Evolutionary conservation across 352 stramenopile species (phyloP).

Genomic region (Peronospora tabacina): DNA sequence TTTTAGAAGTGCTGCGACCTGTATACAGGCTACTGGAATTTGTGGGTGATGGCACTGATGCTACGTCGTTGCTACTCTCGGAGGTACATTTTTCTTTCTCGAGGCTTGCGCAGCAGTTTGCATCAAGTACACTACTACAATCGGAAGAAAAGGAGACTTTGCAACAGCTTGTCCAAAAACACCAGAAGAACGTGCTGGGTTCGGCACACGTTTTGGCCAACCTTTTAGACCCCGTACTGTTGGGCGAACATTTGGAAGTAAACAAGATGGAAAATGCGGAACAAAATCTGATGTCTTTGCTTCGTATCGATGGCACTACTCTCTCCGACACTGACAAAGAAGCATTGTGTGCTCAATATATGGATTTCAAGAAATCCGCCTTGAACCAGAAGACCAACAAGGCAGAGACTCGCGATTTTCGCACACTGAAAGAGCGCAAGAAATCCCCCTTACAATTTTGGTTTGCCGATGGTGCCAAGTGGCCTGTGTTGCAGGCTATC

Average conservation of each 20-base stretch:
- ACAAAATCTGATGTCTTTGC: slow-evolving; percentile 26
- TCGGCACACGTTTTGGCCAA: slow-evolving; percentile 26
- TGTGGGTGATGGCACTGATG: slow-evolving; percentile 7
- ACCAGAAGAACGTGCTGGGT: slow-evolving; percentile 18
- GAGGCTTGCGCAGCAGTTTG: slow-evolving; percentile 20
- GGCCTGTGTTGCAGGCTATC: slow-evolving; percentile 39
- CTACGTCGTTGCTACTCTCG: slow-evolving; percentile 21
- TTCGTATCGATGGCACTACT: slow-evolving; percentile 14
- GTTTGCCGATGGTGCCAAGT: slow-evolving; percentile 41
- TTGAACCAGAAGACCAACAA: slow-evolving; percentile 28
- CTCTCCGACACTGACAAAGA: slow-evolving; percentile 26
- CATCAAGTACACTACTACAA: slow-evolving; percentile 14
- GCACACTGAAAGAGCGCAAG: slow-evolving; percentile 41
- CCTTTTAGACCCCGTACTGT: slow-evolving; percentile 38
- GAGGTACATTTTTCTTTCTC: slow-evolving; percentile 32
- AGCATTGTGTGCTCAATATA: slow-evolving; percentile 39
- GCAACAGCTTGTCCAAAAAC: slow-evolving; percentile 15
- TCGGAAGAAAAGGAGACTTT: slow-evolving; percentile 25
- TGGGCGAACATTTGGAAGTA: slow-evolving; percentile 30
- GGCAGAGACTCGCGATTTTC: slow-evolving; percentile 31
- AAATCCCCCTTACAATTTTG: slow-evolving; percentile 47
- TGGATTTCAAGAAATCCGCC: slow-evolving; percentile 34
- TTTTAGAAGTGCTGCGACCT: slow-evolving; percentile 27
- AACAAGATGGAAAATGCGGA: slow-evolving; percentile 31
- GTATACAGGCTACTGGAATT: slow-evolving; percentile 19